A percentile compares a stretch with the other conserved stretches of the same genome.
These are phyloP conservation scores for Metschnikowia proteae DNA, from an alignment of 805 yeast species.

Conservation along the genomic window DNA sequence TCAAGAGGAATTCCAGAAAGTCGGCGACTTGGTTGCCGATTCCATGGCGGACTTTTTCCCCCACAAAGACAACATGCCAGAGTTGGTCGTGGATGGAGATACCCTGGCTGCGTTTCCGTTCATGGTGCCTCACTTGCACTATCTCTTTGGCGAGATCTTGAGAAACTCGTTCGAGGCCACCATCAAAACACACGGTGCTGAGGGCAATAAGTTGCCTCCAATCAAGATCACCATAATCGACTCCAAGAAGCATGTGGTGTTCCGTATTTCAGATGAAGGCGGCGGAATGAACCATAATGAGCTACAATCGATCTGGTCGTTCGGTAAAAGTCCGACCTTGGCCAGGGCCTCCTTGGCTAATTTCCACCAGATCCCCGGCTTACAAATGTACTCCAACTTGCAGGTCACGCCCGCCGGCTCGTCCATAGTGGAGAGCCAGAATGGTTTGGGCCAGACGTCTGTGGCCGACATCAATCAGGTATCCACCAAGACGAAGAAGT, in stretches of 20 bases:
- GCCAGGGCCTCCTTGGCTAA: slow-evolving; percentile 59
- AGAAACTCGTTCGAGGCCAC: slow-evolving; percentile 86
- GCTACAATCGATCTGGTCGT: slow-evolving; percentile 75
- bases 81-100: slow-evolving; percentile 72
- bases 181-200: slow-evolving; percentile 38
- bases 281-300: slow-evolving; percentile 73
- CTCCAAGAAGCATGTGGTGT: slow-evolving; percentile 61
- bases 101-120: slow-evolving; percentile 68
- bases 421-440: slow-evolving; percentile 27
- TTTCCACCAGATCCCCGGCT: slow-evolving; percentile 68
- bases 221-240: slow-evolving; percentile 72
- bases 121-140: slow-evolving; percentile 81
- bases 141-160: slow-evolving; percentile 80
- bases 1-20: slow-evolving; percentile 55
- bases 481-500: slow-evolving; percentile 30
- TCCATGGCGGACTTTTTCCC: slow-evolving; percentile 55
- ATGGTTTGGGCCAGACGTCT: slow-evolving; percentile 38
- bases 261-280: slow-evolving; percentile 84
- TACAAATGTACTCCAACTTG: slow-evolving; percentile 42
- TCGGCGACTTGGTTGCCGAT: slow-evolving; percentile 47
- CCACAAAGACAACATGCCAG: slow-evolving; percentile 58
- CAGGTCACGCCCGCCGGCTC: slow-evolving; percentile 41
- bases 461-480: slow-evolving; percentile 35
- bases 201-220: slow-evolving; percentile 53
- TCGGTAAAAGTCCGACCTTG: slow-evolving; percentile 64